Evolutionary conservation across 1,284 basidiomycete species (phyloP).

Genomic region (Cutaneotrichosporon sp.): DNA sequence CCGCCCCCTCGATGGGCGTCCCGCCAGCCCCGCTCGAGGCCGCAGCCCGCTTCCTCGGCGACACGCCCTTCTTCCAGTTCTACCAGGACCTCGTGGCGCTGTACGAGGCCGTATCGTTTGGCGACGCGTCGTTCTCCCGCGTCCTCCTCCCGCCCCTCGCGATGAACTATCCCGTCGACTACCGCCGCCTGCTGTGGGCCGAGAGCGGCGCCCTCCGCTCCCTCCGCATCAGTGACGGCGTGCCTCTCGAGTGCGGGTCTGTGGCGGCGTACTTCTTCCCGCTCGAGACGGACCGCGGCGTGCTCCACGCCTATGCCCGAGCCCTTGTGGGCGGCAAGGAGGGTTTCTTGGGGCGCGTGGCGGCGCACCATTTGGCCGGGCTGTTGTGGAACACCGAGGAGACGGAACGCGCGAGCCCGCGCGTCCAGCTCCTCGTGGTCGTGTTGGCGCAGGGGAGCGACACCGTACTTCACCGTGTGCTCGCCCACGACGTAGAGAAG

Average conservation of each 20-base stretch:
- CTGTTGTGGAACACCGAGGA: constrained; percentile 64
- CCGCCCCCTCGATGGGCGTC: neutral
- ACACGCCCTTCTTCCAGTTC: constrained; percentile 82
- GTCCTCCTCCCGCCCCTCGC: constrained; percentile 76
- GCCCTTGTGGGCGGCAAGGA: constrained; percentile 47
- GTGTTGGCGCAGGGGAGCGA: constrained; percentile 15
- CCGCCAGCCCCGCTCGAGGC: constrained; percentile 59
- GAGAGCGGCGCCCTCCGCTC: constrained; percentile 66
- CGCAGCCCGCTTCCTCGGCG: constrained; percentile 66
- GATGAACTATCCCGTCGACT: constrained; percentile 72
- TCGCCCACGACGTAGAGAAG: constrained; percentile 7
- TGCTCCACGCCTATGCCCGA: constrained; percentile 60
- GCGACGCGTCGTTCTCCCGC: constrained; percentile 71
- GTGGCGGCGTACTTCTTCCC: constrained; percentile 70
- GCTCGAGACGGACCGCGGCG: constrained; percentile 65
- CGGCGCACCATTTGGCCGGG: constrained; percentile 75
- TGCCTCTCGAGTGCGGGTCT: constrained; percentile 42
- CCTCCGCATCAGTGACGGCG: constrained; percentile 53
- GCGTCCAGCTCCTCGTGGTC: constrained; percentile 22
- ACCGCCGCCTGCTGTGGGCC: constrained; percentile 79
- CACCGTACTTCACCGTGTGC: constrained; percentile 6
- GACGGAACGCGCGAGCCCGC: constrained; percentile 6
- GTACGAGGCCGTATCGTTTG: constrained; percentile 89
- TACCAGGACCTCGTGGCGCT: constrained; percentile 88
- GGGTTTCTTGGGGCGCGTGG: constrained; percentile 67